Evolutionary conservation across 495 filamentous ascomycete genomes (phyloP).

Genomic region (Cryomyces antarcticus): DNA sequence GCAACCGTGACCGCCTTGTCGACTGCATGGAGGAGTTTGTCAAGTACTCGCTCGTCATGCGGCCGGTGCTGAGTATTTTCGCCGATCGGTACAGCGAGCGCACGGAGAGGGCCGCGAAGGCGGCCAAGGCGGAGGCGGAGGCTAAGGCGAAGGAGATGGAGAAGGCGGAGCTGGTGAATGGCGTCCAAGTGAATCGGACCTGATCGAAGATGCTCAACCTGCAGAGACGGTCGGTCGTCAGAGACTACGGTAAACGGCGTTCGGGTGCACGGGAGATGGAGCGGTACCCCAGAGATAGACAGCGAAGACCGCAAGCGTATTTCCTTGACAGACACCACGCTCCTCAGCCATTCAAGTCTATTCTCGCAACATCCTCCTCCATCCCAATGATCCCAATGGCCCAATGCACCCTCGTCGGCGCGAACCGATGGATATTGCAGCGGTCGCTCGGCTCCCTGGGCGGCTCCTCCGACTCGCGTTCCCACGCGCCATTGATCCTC

Average conservation of each 20-base stretch:
- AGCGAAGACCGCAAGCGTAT: too few species aligned
- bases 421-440: conserved; percentile 28
- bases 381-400: conserved; percentile 38
- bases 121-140: too few species aligned
- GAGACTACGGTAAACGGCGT: too few species aligned
- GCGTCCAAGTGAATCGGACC: too few species aligned
- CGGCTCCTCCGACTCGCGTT: conserved; percentile 3
- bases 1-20: conserved; percentile 44
- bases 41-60: conserved; percentile 49
- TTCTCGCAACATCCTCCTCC: conserved; percentile 29
- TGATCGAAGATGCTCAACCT: too few species aligned
- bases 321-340: too few species aligned
- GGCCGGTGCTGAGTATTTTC: conserved; percentile 39
- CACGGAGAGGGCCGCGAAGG: conserved; percentile 15
- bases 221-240: too few species aligned
- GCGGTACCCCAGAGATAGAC: too few species aligned
- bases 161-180: too few species aligned
- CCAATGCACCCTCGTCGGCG: conserved; percentile 26
- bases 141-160: too few species aligned
- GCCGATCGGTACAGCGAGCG: conserved; percentile 45
- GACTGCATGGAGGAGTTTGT: conserved; percentile 69
- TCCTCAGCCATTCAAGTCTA: too few species aligned
- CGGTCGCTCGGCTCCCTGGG: conserved; percentile 24
- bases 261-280: too few species aligned
- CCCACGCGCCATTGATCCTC: conserved; percentile 7